Evolutionary conservation across 257 asterid genomes (phyloP).

Genomic region (Salvia splendens): DNA sequence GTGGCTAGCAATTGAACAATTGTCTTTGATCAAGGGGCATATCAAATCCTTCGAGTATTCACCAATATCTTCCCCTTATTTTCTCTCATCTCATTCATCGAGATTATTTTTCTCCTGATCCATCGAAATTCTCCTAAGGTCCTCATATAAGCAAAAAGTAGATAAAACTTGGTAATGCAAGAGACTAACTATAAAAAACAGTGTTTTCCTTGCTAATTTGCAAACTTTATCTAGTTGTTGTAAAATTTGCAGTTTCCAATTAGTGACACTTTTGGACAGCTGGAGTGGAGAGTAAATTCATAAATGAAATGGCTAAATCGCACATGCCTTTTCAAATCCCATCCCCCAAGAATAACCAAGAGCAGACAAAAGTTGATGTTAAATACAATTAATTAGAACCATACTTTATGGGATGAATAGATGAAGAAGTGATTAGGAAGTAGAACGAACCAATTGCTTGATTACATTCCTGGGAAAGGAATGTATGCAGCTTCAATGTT

Average conservation of each 20-base stretch:
- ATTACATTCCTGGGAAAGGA: neutral
- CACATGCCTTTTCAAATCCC: neutral
- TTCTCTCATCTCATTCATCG: neutral
- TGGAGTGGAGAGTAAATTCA: conserved; percentile 1
- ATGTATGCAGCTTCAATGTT: neutral
- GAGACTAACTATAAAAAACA: neutral
- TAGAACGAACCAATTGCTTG: neutral
- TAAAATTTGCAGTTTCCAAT: conserved; percentile 2
- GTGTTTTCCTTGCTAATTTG: neutral
- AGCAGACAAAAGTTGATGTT: conserved; percentile 4
- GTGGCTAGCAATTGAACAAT: conserved; percentile 10
- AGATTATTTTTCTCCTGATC: conserved; percentile 1
- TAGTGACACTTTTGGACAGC: neutral
- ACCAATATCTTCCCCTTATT: conserved; percentile 16
- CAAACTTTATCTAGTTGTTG: neutral
- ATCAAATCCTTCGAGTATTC: conserved; percentile 13
- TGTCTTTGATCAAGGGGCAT: neutral
- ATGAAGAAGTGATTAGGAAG: neutral
- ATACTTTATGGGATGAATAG: neutral
- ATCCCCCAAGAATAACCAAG: conserved; percentile 3
- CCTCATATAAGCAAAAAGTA: conserved; percentile 1
- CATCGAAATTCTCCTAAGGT: neutral
- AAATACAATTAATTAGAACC: conserved; percentile 1
- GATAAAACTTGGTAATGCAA: neutral
- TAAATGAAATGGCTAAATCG: neutral